Evolutionary conservation across 441 rosid species (phyloP).

Genomic region (Arabidopsis lyrata): DNA sequence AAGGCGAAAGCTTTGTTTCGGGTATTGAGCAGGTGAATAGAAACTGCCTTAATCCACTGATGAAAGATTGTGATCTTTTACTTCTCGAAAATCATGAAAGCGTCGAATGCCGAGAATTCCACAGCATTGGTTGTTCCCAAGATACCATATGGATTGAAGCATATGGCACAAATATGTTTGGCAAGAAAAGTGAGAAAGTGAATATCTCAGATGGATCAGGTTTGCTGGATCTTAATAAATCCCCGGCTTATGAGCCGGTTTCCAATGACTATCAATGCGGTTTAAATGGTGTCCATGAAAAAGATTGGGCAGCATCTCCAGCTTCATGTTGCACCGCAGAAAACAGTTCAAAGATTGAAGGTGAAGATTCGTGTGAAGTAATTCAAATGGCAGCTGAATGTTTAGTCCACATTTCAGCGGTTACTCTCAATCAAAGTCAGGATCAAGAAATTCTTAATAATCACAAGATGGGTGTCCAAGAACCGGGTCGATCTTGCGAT

Average conservation of each 20-base stretch:
- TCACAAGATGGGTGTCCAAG: constrained; percentile 15
- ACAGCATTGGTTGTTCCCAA: constrained; percentile 18
- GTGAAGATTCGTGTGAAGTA: constrained; percentile 40
- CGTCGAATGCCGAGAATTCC: not conserved
- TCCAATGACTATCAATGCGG: constrained; percentile 28
- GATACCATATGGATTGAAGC: constrained; percentile 29
- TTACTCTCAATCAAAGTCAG: constrained; percentile 18
- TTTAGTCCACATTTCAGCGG: constrained; percentile 51
- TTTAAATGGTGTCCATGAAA: constrained; percentile 42
- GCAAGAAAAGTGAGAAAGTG: constrained; percentile 35
- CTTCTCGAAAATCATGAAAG: constrained; percentile 1
- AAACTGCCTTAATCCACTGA: not conserved
- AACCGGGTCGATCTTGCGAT: constrained; percentile 53
- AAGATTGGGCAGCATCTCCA: constrained; percentile 44
- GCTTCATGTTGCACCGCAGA: constrained; percentile 52
- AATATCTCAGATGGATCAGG: not conserved
- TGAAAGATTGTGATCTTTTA: not conserved
- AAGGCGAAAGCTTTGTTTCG: not conserved
- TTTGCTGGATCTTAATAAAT: constrained; percentile 58
- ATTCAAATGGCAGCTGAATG: constrained; percentile 66
- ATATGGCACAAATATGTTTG: constrained; percentile 18
- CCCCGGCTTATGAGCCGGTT: constrained; percentile 34
- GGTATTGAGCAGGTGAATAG: not conserved
- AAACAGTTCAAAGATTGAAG: constrained; percentile 41
- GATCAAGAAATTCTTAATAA: constrained; percentile 8